phyloP scores from a whole-genome alignment of 139 green algal genomes.

The Chlamydomonas incerta region DNA sequence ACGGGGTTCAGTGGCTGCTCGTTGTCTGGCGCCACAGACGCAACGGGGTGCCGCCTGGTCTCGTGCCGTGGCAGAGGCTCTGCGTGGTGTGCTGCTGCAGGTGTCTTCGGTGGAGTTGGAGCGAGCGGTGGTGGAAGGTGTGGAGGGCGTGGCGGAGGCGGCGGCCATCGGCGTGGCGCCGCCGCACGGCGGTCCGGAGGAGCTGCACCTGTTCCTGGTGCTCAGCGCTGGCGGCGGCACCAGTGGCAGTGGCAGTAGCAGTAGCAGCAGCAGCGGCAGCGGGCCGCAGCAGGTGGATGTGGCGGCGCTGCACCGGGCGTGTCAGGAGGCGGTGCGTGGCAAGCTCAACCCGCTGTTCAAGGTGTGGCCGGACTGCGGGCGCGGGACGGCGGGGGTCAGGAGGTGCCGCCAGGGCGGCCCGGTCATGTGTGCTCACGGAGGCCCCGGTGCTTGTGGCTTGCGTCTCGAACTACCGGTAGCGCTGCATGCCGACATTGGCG shows the following conservation, averaged over 20 bases:
- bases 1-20: too few species aligned
- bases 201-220: conserved; percentile 88
- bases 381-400: neutral
- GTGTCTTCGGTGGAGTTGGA: conserved; percentile 93
- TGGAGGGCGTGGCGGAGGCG: conserved; percentile 53
- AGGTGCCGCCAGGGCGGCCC: neutral
- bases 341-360: conserved; percentile 94
- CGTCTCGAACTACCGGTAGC: too few species aligned
- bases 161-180: conserved; percentile 85
- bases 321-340: conserved; percentile 62
- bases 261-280: conserved; percentile 8
- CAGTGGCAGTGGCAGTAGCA: neutral
- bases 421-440: neutral
- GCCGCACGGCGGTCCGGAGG: conserved; percentile 85
- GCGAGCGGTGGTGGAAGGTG: conserved; percentile 63
- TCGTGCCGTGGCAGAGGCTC: too few species aligned
- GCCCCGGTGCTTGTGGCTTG: neutral
- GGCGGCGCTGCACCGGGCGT: conserved; percentile 52
- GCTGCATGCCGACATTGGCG: too few species aligned
- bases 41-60: too few species aligned
- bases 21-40: too few species aligned
- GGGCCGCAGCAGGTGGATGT: neutral
- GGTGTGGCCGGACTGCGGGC: conserved; percentile 43
- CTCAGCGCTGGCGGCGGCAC: neutral
- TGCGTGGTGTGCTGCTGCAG: conserved; percentile 66